phyloP scores from a whole-genome alignment of 2,329 filamentous ascomycete genomes.

The Pseudogymnoascus sp. region DNA sequence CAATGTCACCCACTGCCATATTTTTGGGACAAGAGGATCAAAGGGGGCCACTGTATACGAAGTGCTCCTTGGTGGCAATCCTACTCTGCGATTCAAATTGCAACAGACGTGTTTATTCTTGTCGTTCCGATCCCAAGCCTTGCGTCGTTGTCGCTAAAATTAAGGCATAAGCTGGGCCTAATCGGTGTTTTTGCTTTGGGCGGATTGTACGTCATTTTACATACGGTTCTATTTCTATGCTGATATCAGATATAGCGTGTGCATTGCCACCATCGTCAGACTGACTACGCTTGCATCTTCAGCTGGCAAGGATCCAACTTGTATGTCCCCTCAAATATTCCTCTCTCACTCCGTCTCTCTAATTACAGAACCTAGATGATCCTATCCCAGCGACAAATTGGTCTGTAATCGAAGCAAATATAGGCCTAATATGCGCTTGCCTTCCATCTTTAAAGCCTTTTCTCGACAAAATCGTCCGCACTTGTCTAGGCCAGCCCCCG shows the following conservation, averaged over 20 bases:
- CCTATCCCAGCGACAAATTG: conserved; percentile 29
- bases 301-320: neutral
- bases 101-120: conserved; percentile 38
- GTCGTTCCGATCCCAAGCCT: conserved; percentile 35
- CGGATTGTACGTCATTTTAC: conserved; percentile 29
- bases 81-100: conserved; percentile 36
- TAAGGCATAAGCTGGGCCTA: conserved; percentile 38
- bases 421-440: conserved; percentile 33
- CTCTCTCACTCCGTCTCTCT: neutral
- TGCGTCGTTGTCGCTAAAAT: conserved; percentile 28
- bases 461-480: neutral
- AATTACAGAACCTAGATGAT: conserved; percentile 17
- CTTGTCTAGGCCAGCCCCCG: neutral
- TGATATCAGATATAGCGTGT: conserved; percentile 12
- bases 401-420: conserved; percentile 32
- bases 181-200: conserved; percentile 39
- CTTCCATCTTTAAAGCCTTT: conserved; percentile 22
- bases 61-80: conserved; percentile 34
- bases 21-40: conserved; percentile 34
- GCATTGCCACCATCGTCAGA: conserved; percentile 14
- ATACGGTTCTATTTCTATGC: neutral
- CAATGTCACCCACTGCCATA: conserved; percentile 35
- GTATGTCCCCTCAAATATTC: neutral
- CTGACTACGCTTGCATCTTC: conserved; percentile 7
- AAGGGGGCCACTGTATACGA: conserved; percentile 34